Base-by-base conservation (phyloP, 2,329 filamentous ascomycete species). In the Chaetoscypha palmicola region DNA sequence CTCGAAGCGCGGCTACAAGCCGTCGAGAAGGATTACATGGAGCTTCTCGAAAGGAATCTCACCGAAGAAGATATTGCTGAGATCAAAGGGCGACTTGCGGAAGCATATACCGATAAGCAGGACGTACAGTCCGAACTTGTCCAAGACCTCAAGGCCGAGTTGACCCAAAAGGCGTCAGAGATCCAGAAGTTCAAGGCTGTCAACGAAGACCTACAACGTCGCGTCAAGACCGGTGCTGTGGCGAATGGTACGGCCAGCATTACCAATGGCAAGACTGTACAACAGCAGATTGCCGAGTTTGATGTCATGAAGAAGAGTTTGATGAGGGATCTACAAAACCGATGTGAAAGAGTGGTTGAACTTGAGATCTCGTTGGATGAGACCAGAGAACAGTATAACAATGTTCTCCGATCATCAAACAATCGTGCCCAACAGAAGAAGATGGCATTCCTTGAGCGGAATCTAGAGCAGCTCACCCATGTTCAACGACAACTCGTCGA, bases 301-400 rank as follows among this genome's bases (percentile, higher is more conserved):
- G 92, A 98, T 66, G 86, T 88, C 47, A 98, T 98, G 90, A 98
- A 98, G 81, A 98, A 98, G 79, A 94, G 86, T 54, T 74, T 98
- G 56, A 98, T 98, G 92, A 86, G 92, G 46, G 92, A 98, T 67
- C 72, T 98, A 54, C 92, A 98, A 68, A 97, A 98, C 72, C 84
- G 92, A 49, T 98, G 92, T 66, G 92, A 98, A 71, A 83, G 92
- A 54, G 90, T 98, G 24, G 92, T 98, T 14, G 92, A 98, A 72
- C 80, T 98, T 21, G 92, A 98, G 67, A 98, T 98, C 60, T 94
- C 87, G 26, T 77, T 98, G 39, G 92, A 98, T 62, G 90, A 96
- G 72, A 96, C 92, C 1, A 81, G 92, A 44, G 92, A 98, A 71
- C 92, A 98, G 69, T 98, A 98, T 71, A 97, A 98, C 73, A 96